Conservation (phyloP, 768 basidiomycete genomes). For the Lactarius quietus region DNA sequence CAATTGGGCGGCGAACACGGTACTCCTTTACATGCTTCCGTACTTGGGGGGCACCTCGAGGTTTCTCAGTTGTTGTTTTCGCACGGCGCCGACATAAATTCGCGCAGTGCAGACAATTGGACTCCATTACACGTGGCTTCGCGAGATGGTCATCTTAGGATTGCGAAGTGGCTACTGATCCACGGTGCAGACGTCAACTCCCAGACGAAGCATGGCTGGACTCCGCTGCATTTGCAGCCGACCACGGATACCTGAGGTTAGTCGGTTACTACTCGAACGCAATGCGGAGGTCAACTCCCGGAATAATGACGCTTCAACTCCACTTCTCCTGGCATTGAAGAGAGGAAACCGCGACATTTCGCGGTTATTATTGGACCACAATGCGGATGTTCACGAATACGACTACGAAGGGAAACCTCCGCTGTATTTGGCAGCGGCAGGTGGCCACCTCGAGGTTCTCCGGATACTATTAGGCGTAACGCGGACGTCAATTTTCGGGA, state of each 20-base stretch:
- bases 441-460: no score
- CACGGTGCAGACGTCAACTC: neutral
- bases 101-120: rapidly evolving
- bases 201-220: neutral
- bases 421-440: no score
- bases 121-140: neutral
- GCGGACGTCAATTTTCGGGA: no score
- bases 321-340: no score
- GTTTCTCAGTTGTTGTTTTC: neutral
- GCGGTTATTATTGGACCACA: no score
- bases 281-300: neutral
- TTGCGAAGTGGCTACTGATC: neutral
- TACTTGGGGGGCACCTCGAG: neutral
- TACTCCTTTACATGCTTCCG: neutral
- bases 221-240: neutral
- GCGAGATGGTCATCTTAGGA: rapidly evolving
- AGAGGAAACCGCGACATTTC: no score
- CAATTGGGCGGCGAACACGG: neutral
- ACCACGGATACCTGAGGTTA: neutral
- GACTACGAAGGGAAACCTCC: no score
- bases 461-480: no score
- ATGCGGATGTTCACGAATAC: no score
- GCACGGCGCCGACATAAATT: neutral
- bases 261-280: neutral
- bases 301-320: neutral